These are phyloP conservation scores for Fraxinus anomala DNA, from an alignment of 257 asterid genomes.

Conservation along the genomic window DNA sequence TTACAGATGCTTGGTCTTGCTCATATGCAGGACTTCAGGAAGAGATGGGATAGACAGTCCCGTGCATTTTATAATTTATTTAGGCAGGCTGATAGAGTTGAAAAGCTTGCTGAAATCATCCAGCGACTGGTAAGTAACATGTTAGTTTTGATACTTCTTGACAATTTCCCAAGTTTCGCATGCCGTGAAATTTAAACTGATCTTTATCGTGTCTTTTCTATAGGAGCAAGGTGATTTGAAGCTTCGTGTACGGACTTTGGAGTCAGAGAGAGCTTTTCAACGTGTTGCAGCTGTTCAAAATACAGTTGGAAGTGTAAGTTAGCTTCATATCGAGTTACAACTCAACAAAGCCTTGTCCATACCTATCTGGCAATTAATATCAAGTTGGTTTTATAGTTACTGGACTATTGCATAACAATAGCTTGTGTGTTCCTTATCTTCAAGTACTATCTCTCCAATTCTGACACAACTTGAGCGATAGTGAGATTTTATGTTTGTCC, in stretches of 20 bases:
- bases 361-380: background rate
- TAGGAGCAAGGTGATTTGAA: constrained; percentile 99
- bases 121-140: constrained; percentile 64
- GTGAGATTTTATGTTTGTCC: background rate
- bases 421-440: background rate
- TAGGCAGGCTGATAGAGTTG: constrained; percentile 98
- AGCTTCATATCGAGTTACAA: background rate
- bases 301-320: constrained; percentile 80
- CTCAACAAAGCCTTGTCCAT: background rate
- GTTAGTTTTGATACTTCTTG: constrained; percentile 6
- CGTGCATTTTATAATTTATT: constrained; percentile 85
- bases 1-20: constrained; percentile 23
- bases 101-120: constrained; percentile 79
- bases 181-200: background rate
- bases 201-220: constrained; percentile 3
- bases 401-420: background rate
- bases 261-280: constrained; percentile 95
- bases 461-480: too few relatives aligned
- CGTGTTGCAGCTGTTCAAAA: constrained; percentile 93
- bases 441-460: background rate
- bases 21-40: constrained; percentile 69
- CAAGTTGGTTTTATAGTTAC: background rate
- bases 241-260: constrained; percentile 91
- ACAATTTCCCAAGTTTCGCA: constrained; percentile 9
- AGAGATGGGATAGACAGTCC: constrained; percentile 94